phyloP scores from a whole-genome alignment of 2,329 filamentous ascomycete genomes.

The Trichoderma sp. region DNA sequence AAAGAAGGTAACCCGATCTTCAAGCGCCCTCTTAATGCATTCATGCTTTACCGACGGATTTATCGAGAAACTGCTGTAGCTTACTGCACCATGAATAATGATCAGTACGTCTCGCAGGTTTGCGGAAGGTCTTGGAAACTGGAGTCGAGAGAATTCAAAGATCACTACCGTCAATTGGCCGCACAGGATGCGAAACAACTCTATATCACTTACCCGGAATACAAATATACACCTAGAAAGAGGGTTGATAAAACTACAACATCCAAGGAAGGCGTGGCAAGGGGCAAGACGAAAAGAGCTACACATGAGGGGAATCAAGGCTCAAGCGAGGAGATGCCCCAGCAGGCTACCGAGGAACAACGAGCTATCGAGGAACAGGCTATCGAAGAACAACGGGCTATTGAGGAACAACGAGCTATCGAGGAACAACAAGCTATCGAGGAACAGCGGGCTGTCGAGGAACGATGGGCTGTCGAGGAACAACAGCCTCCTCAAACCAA shows the following conservation, averaged over 20 bases:
- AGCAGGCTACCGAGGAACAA: neutral
- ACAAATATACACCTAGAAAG: constrained; percentile 79
- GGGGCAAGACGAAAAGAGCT: too few relatives aligned
- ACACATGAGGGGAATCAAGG: too few relatives aligned
- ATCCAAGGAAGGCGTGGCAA: too few relatives aligned
- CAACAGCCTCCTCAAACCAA: neutral
- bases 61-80: constrained; percentile 84
- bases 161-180: constrained; percentile 75
- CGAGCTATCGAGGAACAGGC: too few relatives aligned
- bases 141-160: constrained; percentile 69
- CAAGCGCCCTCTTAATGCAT: constrained; percentile 93
- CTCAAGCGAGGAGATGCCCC: too few relatives aligned
- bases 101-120: constrained; percentile 87
- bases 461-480: neutral
- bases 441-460: too few relatives aligned
- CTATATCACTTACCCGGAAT: constrained; percentile 78
- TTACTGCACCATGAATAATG: constrained; percentile 81
- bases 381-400: too few relatives aligned
- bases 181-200: constrained; percentile 78
- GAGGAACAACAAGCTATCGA: too few relatives aligned
- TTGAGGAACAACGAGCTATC: too few relatives aligned
- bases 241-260: neutral
- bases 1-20: too few relatives aligned
- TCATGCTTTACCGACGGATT: constrained; percentile 94
- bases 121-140: constrained; percentile 82